Conservation (phyloP, 495 filamentous ascomycete genomes). For the Aspergillus sclerotiicarbonarius region DNA sequence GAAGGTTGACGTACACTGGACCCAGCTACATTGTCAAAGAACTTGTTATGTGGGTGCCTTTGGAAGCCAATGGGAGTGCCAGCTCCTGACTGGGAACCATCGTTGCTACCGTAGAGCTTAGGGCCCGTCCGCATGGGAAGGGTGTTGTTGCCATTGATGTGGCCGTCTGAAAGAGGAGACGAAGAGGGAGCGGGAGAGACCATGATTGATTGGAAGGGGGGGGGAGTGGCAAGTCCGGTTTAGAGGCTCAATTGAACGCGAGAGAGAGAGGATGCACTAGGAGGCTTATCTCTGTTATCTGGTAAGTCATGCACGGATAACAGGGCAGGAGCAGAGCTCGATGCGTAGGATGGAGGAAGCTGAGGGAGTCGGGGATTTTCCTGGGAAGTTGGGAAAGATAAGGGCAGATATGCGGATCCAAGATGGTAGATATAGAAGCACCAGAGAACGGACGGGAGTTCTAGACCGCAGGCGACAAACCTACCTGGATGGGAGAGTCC, state of each 20-base stretch:
- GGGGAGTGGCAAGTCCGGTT: not conserved
- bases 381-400: not conserved
- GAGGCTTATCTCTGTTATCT: not conserved
- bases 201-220: constrained; percentile 32
- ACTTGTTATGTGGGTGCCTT: constrained; percentile 56
- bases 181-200: constrained; percentile 34
- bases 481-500: not conserved
- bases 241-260: not conserved
- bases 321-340: not conserved
- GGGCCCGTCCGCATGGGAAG: constrained; percentile 36
- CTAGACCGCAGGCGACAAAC: constrained; percentile 3
- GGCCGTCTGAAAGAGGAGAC: constrained; percentile 30
- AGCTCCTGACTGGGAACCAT: constrained; percentile 37
- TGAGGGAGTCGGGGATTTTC: not conserved
- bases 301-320: constrained; percentile 7
- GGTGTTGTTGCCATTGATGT: constrained; percentile 28
- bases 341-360: not conserved
- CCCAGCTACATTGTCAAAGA: constrained; percentile 60
- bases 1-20: constrained; percentile 68
- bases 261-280: not conserved
- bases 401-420: not conserved
- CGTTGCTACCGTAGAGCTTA: constrained; percentile 37
- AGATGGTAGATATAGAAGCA: not conserved
- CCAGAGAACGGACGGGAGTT: not conserved
- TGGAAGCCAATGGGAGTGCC: constrained; percentile 51